Evolutionary conservation across 2,329 filamentous ascomycete species (phyloP).

Genomic region (Pseudopyricularia cyperi): DNA sequence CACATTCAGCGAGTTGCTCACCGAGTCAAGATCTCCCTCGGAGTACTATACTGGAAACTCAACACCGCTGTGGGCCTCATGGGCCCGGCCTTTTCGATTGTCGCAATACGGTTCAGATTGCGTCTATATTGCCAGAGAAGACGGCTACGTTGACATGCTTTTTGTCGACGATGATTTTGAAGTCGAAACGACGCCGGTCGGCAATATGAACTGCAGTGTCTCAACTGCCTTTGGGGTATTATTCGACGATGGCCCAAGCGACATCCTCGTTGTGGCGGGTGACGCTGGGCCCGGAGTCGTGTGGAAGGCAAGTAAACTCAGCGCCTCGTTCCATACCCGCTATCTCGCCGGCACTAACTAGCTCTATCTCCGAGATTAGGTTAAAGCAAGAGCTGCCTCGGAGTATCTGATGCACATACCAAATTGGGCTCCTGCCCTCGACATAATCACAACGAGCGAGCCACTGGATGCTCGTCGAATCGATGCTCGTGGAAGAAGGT

Average conservation of each 20-base stretch:
- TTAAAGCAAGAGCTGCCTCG: conserved; percentile 39
- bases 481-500: not conserved
- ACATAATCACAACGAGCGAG: conserved; percentile 34
- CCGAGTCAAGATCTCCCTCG: conserved; percentile 26
- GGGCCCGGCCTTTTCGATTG: conserved; percentile 65
- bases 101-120: conserved; percentile 56
- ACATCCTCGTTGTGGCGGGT: conserved; percentile 70
- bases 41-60: conserved; percentile 30
- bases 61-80: conserved; percentile 64
- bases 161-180: conserved; percentile 49
- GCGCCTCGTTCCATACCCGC: not conserved
- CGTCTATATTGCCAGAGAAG: conserved; percentile 78
- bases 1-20: conserved; percentile 29
- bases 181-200: conserved; percentile 21
- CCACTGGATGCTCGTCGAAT: not conserved
- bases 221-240: conserved; percentile 71
- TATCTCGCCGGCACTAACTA: not conserved
- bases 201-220: conserved; percentile 51
- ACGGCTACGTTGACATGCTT: conserved; percentile 65
- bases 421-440: conserved; percentile 49
- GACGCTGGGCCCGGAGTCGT: conserved; percentile 66
- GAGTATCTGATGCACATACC: conserved; percentile 46
- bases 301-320: conserved; percentile 44
- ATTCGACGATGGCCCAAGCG: conserved; percentile 47
- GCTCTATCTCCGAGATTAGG: conserved; percentile 17